A percentile compares a stretch with the other conserved stretches of the same genome.
Evolutionary conservation across 192 early-diverging fungal species (phyloP).

Genomic region (Mortierella antarctica): DNA sequence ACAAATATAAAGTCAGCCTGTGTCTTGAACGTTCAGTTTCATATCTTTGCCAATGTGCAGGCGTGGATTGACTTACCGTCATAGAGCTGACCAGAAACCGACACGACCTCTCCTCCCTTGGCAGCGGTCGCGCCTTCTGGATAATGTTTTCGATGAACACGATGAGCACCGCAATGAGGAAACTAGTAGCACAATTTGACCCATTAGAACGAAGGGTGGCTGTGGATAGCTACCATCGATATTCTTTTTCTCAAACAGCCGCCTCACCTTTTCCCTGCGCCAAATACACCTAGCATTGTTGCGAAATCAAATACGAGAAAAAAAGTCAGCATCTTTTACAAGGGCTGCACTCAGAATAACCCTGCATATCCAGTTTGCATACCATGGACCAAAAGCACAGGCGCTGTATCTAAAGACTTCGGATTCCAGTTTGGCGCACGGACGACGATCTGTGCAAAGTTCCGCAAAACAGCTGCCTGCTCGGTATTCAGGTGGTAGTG

Average conservation of each 20-base stretch:
- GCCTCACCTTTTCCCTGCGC: constrained; percentile 76
- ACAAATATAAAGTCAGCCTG: not conserved
- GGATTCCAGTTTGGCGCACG: constrained; percentile 51
- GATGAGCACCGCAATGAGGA: constrained; percentile 70
- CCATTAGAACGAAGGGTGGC: too few species aligned
- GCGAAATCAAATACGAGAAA: not conserved
- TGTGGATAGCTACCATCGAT: not conserved
- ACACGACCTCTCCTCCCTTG: constrained; percentile 43
- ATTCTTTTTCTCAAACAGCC: not conserved
- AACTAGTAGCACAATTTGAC: constrained; percentile 37
- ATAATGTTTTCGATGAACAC: constrained; percentile 68
- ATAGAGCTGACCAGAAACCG: constrained; percentile 74
- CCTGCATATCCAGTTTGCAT: constrained; percentile 3
- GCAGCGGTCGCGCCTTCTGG: constrained; percentile 36
- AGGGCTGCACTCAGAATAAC: not conserved
- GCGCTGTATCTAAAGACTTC: constrained; percentile 22
- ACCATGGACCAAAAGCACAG: constrained; percentile 61
- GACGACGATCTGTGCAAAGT: constrained; percentile 54
- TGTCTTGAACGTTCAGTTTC: not conserved
- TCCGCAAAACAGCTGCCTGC: constrained; percentile 55
- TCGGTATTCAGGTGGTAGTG: constrained; percentile 58
- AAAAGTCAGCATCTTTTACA: not conserved
- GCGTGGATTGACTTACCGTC: constrained; percentile 56
- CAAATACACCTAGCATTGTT: constrained; percentile 64
- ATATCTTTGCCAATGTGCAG: not conserved